These are phyloP conservation scores for Thelephora terrestris DNA, from an alignment of 1,284 basidiomycete species.

Conservation along the genomic window DNA sequence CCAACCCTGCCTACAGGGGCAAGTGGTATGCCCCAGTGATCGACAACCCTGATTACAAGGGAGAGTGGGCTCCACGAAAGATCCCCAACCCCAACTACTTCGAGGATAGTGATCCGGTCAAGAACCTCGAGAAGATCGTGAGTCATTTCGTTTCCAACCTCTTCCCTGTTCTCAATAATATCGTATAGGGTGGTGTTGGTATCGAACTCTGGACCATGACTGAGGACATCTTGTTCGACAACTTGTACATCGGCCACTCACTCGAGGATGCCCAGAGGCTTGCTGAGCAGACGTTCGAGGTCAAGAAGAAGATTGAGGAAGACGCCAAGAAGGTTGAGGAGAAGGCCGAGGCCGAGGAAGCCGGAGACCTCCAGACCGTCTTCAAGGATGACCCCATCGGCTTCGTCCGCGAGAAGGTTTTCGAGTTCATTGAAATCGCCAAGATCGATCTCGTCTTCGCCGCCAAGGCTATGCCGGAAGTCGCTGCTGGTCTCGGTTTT, in stretches of 20 bases:
- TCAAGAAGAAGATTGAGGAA: conserved; percentile 71
- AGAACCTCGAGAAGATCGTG: conserved; percentile 76
- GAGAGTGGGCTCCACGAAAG: conserved; percentile 87
- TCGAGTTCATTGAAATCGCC: conserved; percentile 65
- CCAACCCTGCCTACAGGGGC: conserved; percentile 92
- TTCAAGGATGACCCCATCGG: conserved; percentile 68
- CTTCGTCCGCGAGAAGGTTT: conserved; percentile 70
- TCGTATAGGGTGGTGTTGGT: conserved; percentile 75
- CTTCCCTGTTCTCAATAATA: not conserved
- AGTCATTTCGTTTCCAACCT: conserved; percentile 16
- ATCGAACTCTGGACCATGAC: conserved; percentile 99
- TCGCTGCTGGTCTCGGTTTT: conserved; percentile 66
- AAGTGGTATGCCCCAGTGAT: conserved; percentile 93
- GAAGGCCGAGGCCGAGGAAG: conserved; percentile 32
- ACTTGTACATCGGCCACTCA: conserved; percentile 91
- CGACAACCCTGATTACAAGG: conserved; percentile 97
- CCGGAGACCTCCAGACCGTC: conserved; percentile 43
- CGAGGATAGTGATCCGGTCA: conserved; percentile 81
- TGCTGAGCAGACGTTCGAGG: conserved; percentile 74
- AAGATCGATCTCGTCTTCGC: conserved; percentile 65
- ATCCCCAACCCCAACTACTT: conserved; percentile 91
- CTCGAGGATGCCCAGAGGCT: conserved; percentile 72
- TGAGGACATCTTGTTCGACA: conserved; percentile 92
- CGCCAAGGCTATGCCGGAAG: conserved; percentile 77
- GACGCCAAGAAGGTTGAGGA: conserved; percentile 60